phyloP scores from a whole-genome alignment of 2,329 filamentous ascomycete species.

The Dactylellina drechsleri region DNA sequence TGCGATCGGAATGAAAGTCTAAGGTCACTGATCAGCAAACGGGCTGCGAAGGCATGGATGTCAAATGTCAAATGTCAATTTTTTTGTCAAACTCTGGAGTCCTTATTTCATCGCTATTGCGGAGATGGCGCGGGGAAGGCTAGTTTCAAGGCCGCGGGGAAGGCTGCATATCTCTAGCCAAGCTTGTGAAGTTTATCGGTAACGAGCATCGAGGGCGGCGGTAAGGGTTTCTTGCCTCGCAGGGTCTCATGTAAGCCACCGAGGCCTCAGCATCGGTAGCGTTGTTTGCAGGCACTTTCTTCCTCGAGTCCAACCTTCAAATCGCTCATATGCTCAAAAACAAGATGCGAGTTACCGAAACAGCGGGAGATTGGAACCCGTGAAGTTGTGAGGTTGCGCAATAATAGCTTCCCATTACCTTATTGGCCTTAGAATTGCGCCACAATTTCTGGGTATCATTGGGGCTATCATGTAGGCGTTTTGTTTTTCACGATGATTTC shows the following conservation, averaged over 20 bases:
- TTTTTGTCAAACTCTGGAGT: not conserved
- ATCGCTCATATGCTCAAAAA: constrained; percentile 6
- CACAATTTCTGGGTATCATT: no score
- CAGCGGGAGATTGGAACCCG: no score
- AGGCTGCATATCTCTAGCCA: not conserved
- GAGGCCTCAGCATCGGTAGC: not conserved
- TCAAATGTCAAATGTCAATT: constrained; percentile 12
- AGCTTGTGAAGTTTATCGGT: not conserved
- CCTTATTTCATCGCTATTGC: constrained; percentile 15
- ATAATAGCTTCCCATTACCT: no score
- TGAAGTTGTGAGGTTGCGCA: no score
- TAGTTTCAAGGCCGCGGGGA: not conserved
- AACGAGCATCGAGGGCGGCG: not conserved
- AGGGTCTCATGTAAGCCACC: constrained; percentile 6
- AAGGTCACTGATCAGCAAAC: constrained; percentile 32
- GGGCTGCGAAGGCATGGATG: constrained; percentile 20
- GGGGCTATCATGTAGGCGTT: constrained; percentile 18
- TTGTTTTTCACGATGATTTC: constrained; percentile 50
- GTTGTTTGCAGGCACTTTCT: not conserved
- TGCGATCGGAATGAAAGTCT: constrained; percentile 36
- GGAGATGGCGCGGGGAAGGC: not conserved
- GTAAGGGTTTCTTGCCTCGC: constrained; percentile 7
- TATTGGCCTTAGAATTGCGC: no score
- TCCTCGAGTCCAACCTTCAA: constrained; percentile 1
- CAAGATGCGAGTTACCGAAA: no score